Evolutionary conservation across 495 filamentous ascomycete species (phyloP).

Genomic region (Hypoxylon fuscum): DNA sequence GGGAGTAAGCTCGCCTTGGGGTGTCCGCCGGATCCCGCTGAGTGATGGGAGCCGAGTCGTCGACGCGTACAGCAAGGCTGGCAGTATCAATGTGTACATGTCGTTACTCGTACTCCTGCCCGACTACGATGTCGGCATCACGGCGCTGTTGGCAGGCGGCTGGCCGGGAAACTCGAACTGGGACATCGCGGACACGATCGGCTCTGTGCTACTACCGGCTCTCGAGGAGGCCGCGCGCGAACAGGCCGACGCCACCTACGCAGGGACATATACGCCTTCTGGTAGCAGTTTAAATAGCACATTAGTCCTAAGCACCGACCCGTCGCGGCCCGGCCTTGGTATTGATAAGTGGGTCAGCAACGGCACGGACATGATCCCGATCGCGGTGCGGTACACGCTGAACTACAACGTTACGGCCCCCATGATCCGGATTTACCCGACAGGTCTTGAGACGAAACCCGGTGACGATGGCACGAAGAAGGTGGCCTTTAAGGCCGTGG

Average conservation of each 20-base stretch:
- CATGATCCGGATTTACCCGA: constrained; percentile 61
- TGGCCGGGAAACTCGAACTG: constrained; percentile 62
- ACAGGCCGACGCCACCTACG: constrained; percentile 54
- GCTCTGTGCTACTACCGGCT: constrained; percentile 51
- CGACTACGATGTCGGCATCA: constrained; percentile 62
- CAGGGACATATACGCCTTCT: constrained; percentile 48
- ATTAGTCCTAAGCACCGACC: constrained; percentile 50
- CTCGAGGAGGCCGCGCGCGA: constrained; percentile 55
- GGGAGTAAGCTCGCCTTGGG: constrained; percentile 67
- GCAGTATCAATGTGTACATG: constrained; percentile 60
- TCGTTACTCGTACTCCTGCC: constrained; percentile 60
- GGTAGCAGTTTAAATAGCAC: constrained; percentile 34
- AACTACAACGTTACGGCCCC: constrained; percentile 44
- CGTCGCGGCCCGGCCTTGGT: constrained; percentile 53
- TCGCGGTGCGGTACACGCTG: constrained; percentile 45
- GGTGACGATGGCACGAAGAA: constrained; percentile 35
- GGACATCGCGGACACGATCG: constrained; percentile 56
- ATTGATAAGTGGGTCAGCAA: constrained; percentile 61
- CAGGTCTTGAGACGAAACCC: constrained; percentile 45
- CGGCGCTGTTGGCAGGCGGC: constrained; percentile 46
- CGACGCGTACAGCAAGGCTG: constrained; percentile 63
- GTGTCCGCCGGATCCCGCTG: constrained; percentile 55
- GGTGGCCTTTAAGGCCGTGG: constrained; percentile 58
- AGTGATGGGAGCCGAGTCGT: constrained; percentile 57
- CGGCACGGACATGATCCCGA: constrained; percentile 56